These are phyloP conservation scores for Linnemannia hyalina DNA, from an alignment of 192 early-diverging fungal species.

Conservation along the genomic window DNA sequence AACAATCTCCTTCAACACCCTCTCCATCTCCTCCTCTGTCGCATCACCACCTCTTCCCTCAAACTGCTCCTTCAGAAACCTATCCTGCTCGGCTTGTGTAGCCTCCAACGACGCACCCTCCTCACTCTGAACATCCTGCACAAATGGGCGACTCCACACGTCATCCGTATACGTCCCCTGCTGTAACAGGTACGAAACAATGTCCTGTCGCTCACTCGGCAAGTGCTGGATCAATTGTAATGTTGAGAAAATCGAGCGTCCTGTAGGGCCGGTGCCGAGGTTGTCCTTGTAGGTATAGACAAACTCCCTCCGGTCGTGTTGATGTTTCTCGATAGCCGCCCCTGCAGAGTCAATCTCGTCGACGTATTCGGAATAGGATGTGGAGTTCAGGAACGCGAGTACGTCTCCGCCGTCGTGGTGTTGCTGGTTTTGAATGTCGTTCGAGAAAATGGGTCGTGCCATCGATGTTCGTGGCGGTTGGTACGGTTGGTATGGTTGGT, in stretches of 20 bases:
- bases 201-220: constrained; percentile 53
- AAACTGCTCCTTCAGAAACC: constrained; percentile 22
- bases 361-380: constrained; percentile 43
- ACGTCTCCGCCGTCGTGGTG: constrained; percentile 40
- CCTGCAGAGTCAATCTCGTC: constrained; percentile 35
- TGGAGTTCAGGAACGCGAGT: constrained; percentile 31
- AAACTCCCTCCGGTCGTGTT: constrained; percentile 39
- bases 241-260: constrained; percentile 4
- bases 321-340: constrained; percentile 19
- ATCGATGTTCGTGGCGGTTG: neutral
- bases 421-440: constrained; percentile 36
- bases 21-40: constrained; percentile 43
- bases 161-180: constrained; percentile 47
- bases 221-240: constrained; percentile 46
- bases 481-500: neutral
- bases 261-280: neutral
- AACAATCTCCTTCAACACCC: constrained; percentile 41
- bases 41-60: neutral
- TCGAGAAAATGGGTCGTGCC: constrained; percentile 10
- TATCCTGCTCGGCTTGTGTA: constrained; percentile 32
- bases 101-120: constrained; percentile 36
- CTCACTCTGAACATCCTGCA: constrained; percentile 10
- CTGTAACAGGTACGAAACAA: constrained; percentile 45
- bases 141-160: constrained; percentile 37
- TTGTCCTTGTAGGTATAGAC: constrained; percentile 26